Base-by-base conservation (phyloP, 2,329 filamentous ascomycete species). In the Stagonosporopsis vannaccii region DNA sequence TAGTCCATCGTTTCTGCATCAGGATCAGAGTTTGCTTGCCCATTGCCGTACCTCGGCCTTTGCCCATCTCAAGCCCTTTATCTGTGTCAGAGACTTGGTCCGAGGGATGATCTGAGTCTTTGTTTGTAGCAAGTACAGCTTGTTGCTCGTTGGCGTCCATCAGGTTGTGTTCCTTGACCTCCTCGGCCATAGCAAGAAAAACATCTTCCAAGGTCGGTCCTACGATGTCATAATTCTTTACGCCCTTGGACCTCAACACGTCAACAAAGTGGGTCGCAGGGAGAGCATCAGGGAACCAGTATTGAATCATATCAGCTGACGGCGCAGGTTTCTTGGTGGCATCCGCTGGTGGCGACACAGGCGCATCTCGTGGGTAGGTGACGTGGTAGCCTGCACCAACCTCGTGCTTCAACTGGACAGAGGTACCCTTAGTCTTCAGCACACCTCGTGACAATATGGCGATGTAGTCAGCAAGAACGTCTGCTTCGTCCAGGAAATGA, bases 191-290 rank as follows among this genome's bases (percentile, higher is more conserved):
- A 62, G 91, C 88, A 22, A 97, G 78, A 75, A 97, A 97, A 0
- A 97, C 92, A 64, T 97, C 92, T 72, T 97, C 94, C 36, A 97
- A 92, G 0, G 91, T 96, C 0, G 93, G 94, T 0, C 92, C 92
- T 15, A 90, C 90, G 63, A 97, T 90, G 55, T 92, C 88, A 72
- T 96, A 97, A 55, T 96, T 90, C 15, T 82, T 81, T 36, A 96
- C 82, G 0, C 86, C 86, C 1, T 82, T 79, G 1, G 80, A 76
- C 71, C 96, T 90, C 1, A 97, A 80, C 9, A 82, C 75, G 43
- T 84, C 82, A 60, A 96, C 90, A 41, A 94, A 88, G 4, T 82
- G 77, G 0, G 91, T 90, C 0, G 91, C 91, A 41, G 89, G 81
- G 17, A 81, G 78, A 1, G 92, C 95, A 7, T 88, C 84, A 0